These are phyloP conservation scores for Metarhizium robertsii DNA, from an alignment of 2,329 filamentous ascomycete species.

Conservation along the genomic window DNA sequence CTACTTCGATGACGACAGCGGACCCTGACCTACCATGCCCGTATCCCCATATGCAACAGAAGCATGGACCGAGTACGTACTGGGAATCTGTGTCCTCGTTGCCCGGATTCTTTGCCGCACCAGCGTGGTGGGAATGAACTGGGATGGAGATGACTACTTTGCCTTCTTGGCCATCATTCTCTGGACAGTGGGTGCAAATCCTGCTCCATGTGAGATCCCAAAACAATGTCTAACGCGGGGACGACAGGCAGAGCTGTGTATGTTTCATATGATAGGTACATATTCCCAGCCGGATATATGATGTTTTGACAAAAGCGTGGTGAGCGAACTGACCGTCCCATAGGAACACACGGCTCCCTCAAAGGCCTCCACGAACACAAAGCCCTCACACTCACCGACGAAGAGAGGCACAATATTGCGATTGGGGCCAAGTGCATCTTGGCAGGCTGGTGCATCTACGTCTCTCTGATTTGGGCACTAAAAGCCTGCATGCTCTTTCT, in stretches of 20 bases:
- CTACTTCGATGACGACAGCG: too few relatives aligned
- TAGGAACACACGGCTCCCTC: conserved; percentile 29
- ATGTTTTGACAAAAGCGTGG: not conserved
- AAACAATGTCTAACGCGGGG: not conserved
- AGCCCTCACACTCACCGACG: conserved; percentile 18
- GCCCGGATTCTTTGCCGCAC: not conserved
- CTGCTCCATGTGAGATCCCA: not conserved
- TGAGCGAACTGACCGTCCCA: not conserved
- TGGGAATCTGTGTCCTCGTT: not conserved
- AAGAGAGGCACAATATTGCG: conserved; percentile 17
- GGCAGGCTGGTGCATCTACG: conserved; percentile 31
- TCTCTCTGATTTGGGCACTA: conserved; percentile 31
- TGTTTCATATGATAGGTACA: not conserved
- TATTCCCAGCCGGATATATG: not conserved
- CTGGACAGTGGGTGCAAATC: conserved; percentile 1
- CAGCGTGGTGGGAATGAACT: not conserved
- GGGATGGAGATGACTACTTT: conserved; percentile 4
- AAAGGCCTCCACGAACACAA: conserved; percentile 24
- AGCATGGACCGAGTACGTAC: not conserved
- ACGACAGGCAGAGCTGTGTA: not conserved
- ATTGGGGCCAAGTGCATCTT: conserved; percentile 25
- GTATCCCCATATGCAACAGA: not conserved
- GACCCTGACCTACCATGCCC: not conserved
- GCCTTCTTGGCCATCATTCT: not conserved
- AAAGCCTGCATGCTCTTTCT: conserved; percentile 35